Percentiles rank a stretch among this genome's conserved stretches.
Conservation (phyloP, 305 asterid species). For the Fraxinus dipetala region DNA sequence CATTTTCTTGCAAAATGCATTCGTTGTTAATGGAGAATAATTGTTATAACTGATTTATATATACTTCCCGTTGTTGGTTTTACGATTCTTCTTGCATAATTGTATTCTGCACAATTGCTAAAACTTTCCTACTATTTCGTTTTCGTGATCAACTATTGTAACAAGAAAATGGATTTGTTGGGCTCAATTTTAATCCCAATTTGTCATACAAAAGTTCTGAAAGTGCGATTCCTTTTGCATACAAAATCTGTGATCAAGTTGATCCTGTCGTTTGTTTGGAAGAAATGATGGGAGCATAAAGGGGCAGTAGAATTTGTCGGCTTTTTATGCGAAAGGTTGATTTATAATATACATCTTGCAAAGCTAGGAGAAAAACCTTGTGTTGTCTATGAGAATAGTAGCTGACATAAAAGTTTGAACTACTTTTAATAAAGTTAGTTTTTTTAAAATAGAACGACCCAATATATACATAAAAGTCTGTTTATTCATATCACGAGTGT, state of each 20-base stretch:
- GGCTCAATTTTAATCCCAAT: not conserved
- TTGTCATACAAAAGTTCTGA: not conserved
- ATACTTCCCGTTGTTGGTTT: not conserved
- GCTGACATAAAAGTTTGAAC: not conserved
- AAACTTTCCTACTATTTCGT: not conserved
- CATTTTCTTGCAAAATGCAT: constrained; percentile 16
- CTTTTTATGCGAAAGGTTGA: not conserved
- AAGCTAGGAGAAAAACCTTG: not conserved
- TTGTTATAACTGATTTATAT: not conserved
- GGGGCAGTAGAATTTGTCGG: not conserved
- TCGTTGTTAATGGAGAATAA: not conserved
- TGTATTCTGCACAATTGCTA: not conserved
- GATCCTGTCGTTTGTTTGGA: not conserved
- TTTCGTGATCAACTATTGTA: not conserved
- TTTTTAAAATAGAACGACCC: not conserved
- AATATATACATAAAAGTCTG: not conserved
- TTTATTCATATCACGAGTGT: not conserved
- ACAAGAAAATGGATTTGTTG: not conserved
- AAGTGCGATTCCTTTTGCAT: not conserved
- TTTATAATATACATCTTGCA: too few relatives aligned
- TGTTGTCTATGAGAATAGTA: not conserved
- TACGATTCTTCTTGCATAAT: not conserved
- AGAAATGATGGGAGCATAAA: not conserved
- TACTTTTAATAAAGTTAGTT: not conserved
- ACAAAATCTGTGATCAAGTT: not conserved